A percentile compares a stretch with the other conserved stretches of the same genome.
Evolutionary conservation across 2,329 filamentous ascomycete genomes (phyloP).

Genomic region (Neofusicoccum sp.): DNA sequence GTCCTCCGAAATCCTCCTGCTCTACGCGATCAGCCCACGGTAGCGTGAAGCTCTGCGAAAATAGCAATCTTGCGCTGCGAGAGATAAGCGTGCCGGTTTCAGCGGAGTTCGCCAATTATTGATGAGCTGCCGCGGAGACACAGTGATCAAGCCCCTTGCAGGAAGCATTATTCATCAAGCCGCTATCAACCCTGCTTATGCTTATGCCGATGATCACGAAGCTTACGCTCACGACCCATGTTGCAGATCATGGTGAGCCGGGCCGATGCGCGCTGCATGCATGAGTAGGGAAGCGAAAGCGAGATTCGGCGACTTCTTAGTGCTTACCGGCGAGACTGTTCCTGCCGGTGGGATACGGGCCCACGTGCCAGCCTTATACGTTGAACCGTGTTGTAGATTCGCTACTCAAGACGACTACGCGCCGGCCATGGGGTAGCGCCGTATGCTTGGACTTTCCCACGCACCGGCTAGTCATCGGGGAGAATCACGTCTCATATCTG

Average conservation of each 20-base stretch:
- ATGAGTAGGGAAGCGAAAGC: neutral
- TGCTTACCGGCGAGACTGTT: no score
- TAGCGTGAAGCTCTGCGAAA: no score
- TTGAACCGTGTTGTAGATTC: no score
- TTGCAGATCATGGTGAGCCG: neutral
- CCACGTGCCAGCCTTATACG: no score
- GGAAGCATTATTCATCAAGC: neutral
- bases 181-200: neutral
- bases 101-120: no score
- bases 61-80: neutral
- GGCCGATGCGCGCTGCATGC: neutral
- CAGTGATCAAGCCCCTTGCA: neutral
- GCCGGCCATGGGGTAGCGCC: no score
- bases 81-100: neutral
- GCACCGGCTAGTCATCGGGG: no score
- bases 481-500: no score
- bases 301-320: neutral
- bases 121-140: neutral
- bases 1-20: neutral
- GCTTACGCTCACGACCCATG: neutral
- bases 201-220: neutral
- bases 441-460: no score
- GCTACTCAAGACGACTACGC: no score
- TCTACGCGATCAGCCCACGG: neutral
- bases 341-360: no score